phyloP scores from a whole-genome alignment of 345 rosid species.

The Brassica nigra region DNA sequence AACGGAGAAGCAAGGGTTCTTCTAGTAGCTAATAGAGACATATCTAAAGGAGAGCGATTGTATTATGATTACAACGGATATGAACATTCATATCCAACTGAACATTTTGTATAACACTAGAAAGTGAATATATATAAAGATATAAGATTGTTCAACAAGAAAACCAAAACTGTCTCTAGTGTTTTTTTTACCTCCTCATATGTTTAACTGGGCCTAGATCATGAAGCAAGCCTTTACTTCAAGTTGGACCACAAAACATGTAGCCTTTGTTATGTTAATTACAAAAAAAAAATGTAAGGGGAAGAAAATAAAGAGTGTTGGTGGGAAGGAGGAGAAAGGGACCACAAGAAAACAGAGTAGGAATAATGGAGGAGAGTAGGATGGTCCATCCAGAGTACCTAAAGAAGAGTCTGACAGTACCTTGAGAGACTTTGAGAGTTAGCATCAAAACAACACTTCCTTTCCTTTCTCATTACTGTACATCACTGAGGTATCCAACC shows the following conservation, averaged over 20 bases:
- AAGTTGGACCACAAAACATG: background rate
- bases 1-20: slow-evolving; percentile 85
- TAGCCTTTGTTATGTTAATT: background rate
- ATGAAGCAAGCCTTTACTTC: slow-evolving; percentile 3
- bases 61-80: slow-evolving; percentile 95
- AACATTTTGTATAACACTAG: slow-evolving; percentile 73
- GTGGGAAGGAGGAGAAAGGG: slow-evolving; percentile 17
- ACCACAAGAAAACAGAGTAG: slow-evolving; percentile 18
- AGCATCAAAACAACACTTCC: slow-evolving; percentile 10
- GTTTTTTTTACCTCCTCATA: background rate
- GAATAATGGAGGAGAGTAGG: slow-evolving; percentile 20
- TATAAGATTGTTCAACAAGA: slow-evolving; percentile 1
- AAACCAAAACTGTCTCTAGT: background rate
- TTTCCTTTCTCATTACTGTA: slow-evolving; percentile 25
- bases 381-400: slow-evolving; percentile 33
- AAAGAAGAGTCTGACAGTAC: slow-evolving; percentile 30
- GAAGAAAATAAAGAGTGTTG: slow-evolving; percentile 22
- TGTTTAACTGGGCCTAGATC: slow-evolving; percentile 5
- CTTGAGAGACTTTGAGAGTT: slow-evolving; percentile 31
- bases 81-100: slow-evolving; percentile 90
- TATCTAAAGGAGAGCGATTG: slow-evolving; percentile 76
- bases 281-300: background rate
- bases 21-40: slow-evolving; percentile 83
- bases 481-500: slow-evolving; percentile 15
- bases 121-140: background rate